Base-by-base conservation (phyloP, 306 rosid species). In the Fagus crenata region DNA sequence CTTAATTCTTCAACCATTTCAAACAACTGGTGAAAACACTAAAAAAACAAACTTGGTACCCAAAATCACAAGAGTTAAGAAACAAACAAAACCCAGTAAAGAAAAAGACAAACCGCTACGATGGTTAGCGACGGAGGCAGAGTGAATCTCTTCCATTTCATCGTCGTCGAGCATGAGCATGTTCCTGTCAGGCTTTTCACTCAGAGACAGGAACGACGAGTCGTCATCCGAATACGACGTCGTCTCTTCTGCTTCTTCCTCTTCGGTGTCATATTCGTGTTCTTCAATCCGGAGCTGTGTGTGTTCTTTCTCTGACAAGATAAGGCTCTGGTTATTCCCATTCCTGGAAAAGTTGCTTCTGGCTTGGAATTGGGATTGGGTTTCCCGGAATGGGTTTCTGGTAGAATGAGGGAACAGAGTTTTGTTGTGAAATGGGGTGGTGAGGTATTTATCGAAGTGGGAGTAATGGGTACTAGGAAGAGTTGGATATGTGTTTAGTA, bases 171-270 rank as follows among this genome's bases (percentile, higher is more conserved):
- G 91, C 82, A 92, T 67, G 7, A 87, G 84, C 79, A 86, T 53
- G 77, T 87, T 95, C 64, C 99, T 67, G 80, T 95, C 93, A 0
- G 99, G 99, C 75, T 95, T 95, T 69, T 43, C 88, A 60, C 85
- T 95, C 67, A 92, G 91, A 64, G 99, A 95, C 89, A 95, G 81
- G 49, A 89, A 83, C 4, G 98, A 83, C 2, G 81, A 72, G 39
- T 89, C 97, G 17, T 89, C 95, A 14, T 91, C 96, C 11, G 81
- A 87, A 80, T 80, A 82, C 61, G 84, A 77, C 71, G 79, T 75
- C 43, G 70, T 40, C 35, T 67, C 70, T 0, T 67, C 74, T 12
- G 55, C 70, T 0, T 67, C 74, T 12, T 81, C 90, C 46, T 80
- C 90, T 1, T 39, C 80, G 9, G 5, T 53, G 42, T 37, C 77